Evolutionary conservation across 768 basidiomycete genomes (phyloP).

Genomic region (Amanita exitialis): DNA sequence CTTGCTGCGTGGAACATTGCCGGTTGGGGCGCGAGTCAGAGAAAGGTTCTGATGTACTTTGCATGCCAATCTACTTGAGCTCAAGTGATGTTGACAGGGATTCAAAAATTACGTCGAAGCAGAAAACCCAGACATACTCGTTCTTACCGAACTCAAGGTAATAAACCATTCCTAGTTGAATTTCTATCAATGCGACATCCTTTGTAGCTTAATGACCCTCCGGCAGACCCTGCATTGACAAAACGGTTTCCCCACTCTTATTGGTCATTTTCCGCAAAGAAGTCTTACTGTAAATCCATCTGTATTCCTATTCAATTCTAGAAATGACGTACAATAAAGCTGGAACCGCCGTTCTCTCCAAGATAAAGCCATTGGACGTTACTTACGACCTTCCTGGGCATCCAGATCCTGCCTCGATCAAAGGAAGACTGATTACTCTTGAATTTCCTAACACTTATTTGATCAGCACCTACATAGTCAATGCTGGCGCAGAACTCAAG

Average conservation of each 20-base stretch:
- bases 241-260: conserved; percentile 58
- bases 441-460: conserved; percentile 66
- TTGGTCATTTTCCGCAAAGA: conserved; percentile 73
- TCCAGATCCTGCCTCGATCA: conserved; percentile 49
- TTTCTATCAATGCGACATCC: background rate
- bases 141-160: conserved; percentile 84
- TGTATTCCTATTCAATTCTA: background rate
- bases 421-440: conserved; percentile 75
- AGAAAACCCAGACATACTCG: conserved; percentile 77
- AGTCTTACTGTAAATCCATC: conserved; percentile 55
- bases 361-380: conserved; percentile 59
- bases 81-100: conserved; percentile 34
- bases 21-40: conserved; percentile 63
- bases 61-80: background rate
- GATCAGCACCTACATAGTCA: conserved; percentile 76
- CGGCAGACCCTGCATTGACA: conserved; percentile 47
- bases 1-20: conserved; percentile 77
- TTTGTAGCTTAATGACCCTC: conserved; percentile 60
- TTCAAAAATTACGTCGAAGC: conserved; percentile 78
- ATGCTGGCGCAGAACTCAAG: conserved; percentile 73
- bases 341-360: conserved; percentile 76
- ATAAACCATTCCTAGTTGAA: conserved; percentile 1
- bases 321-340: conserved; percentile 28
- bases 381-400: conserved; percentile 65
- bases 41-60: conserved; percentile 43